phyloP scores from a whole-genome alignment of 1,284 basidiomycete genomes.

The Microbotryum scabiosae region DNA sequence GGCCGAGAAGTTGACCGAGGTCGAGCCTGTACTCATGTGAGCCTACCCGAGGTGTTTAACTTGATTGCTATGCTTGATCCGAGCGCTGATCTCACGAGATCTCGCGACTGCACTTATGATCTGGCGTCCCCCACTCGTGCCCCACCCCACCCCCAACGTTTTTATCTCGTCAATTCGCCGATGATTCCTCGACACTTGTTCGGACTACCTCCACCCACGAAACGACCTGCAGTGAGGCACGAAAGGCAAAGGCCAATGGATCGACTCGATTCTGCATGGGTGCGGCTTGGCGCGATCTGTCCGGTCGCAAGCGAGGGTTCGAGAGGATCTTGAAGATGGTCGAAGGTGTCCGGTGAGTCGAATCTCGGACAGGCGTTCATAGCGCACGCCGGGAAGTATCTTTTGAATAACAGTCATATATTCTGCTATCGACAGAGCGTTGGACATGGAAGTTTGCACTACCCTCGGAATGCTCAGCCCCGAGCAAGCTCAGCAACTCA shows the following conservation, averaged over 20 bases:
- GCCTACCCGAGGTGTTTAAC: slow-evolving; percentile 35
- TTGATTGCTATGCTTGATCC: no score
- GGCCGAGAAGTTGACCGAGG: slow-evolving; percentile 77
- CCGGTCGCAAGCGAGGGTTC: slow-evolving; percentile 88
- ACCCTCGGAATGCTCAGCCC: slow-evolving; percentile 93
- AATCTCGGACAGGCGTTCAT: slow-evolving; percentile 66
- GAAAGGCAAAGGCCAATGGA: slow-evolving; percentile 89
- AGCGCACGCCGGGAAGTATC: not conserved
- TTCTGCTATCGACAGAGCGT: slow-evolving; percentile 30
- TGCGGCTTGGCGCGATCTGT: slow-evolving; percentile 95
- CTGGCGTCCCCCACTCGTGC: no score
- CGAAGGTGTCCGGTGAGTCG: slow-evolving; percentile 48
- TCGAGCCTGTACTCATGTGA: slow-evolving; percentile 84
- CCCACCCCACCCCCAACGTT: no score
- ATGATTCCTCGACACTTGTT: not conserved
- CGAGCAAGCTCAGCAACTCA: slow-evolving; percentile 85
- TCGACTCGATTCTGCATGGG: slow-evolving; percentile 99
- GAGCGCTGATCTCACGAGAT: no score
- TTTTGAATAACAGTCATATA: not conserved
- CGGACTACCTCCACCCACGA: not conserved
- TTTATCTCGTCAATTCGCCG: no score
- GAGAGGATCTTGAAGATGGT: slow-evolving; percentile 93
- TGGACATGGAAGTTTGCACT: slow-evolving; percentile 70
- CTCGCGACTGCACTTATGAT: no score
- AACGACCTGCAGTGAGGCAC: slow-evolving; percentile 44